Conservation (phyloP, 2,329 filamentous ascomycete genomes). For the Sporothrix sp. region DNA sequence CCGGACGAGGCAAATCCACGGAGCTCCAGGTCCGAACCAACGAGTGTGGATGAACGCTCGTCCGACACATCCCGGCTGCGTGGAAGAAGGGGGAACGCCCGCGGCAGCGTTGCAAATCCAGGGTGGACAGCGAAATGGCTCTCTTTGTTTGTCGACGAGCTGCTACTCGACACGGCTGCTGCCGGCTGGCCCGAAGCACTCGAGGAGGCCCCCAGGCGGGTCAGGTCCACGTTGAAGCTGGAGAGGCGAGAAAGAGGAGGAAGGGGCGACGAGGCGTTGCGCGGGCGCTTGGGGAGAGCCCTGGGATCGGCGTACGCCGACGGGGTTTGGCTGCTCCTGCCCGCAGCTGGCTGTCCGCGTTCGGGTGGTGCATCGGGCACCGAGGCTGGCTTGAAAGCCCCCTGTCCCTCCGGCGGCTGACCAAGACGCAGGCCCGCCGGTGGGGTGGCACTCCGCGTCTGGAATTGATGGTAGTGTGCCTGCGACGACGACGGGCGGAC, state of each 20-base stretch:
- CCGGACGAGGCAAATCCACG: conserved; percentile 51
- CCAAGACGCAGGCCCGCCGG: conserved; percentile 27
- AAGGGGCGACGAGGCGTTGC: conserved; percentile 45
- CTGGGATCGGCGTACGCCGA: conserved; percentile 5
- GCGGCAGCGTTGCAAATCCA: conserved; percentile 18
- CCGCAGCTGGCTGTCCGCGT: background rate
- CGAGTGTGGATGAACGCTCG: conserved; percentile 54
- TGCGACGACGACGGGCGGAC: conserved; percentile 17
- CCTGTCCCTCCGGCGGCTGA: conserved; percentile 22
- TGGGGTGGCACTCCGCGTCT: conserved; percentile 34
- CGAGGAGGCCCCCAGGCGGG: conserved; percentile 33
- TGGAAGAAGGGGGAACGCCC: conserved; percentile 26
- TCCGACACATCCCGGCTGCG: conserved; percentile 31
- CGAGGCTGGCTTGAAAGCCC: conserved; percentile 17
- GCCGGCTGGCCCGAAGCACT: conserved; percentile 26
- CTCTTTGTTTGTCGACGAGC: background rate
- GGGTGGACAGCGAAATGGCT: background rate
- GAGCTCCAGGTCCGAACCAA: conserved; percentile 57
- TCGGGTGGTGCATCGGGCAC: too few species aligned
- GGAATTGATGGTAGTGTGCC: background rate
- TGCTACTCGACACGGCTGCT: background rate
- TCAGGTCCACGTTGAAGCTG: conserved; percentile 45
- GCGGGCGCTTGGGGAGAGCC: conserved; percentile 23
- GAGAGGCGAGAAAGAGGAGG: conserved; percentile 45
- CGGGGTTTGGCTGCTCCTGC: conserved; percentile 9